Percentiles rank a stretch among this genome's conserved stretches.
Evolutionary conservation across 495 filamentous ascomycete species (phyloP).

Genomic region (Tricharina praecox): DNA sequence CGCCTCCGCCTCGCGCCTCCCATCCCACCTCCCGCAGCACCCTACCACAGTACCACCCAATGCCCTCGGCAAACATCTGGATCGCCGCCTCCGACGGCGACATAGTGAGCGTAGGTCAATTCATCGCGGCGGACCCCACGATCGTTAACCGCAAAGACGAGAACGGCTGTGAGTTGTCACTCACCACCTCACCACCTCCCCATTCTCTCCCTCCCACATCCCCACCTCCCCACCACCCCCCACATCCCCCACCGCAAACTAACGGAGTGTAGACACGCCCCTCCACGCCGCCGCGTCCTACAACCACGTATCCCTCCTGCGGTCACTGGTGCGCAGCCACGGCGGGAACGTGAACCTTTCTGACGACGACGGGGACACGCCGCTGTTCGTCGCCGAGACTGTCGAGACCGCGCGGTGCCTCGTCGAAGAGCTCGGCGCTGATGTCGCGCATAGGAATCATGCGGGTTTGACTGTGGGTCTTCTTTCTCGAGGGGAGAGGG

Average conservation of each 20-base stretch:
- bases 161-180: slow-evolving; percentile 36
- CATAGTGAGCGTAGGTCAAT: slow-evolving; percentile 39
- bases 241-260: too few species aligned
- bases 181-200: too few species aligned
- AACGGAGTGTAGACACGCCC: slow-evolving; percentile 68
- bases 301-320: slow-evolving; percentile 63
- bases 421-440: slow-evolving; percentile 63
- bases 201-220: not conserved
- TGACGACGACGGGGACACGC: slow-evolving; percentile 82
- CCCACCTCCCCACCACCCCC: not conserved
- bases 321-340: slow-evolving; percentile 58
- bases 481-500: not conserved
- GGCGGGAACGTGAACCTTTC: slow-evolving; percentile 58
- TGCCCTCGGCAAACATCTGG: slow-evolving; percentile 51
- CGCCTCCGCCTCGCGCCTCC: too few species aligned
- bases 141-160: slow-evolving; percentile 57
- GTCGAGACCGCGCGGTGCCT: slow-evolving; percentile 56
- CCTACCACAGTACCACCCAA: too few species aligned
- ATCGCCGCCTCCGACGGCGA: slow-evolving; percentile 65
- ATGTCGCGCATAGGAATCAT: slow-evolving; percentile 42
- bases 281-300: slow-evolving; percentile 88
- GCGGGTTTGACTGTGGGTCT: slow-evolving; percentile 40
- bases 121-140: slow-evolving; percentile 48
- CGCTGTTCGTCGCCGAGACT: slow-evolving; percentile 69
- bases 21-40: not conserved